phyloP scores from a whole-genome alignment of 495 filamentous ascomycete genomes.

The Aeminium ludgeri region DNA sequence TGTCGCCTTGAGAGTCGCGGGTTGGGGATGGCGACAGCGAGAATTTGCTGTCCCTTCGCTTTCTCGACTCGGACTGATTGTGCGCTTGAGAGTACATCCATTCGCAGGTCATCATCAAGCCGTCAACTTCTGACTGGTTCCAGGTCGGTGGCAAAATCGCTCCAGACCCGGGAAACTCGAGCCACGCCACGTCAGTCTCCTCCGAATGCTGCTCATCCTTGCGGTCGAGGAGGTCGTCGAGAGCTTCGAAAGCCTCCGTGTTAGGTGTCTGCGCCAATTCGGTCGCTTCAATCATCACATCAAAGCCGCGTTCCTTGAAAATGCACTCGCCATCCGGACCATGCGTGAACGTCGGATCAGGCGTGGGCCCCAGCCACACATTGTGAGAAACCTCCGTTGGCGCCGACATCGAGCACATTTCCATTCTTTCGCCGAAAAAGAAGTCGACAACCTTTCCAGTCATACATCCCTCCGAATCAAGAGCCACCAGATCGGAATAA shows the following conservation, averaged over 20 bases:
- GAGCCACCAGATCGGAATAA: conserved; percentile 51
- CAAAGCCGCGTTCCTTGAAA: conserved; percentile 31
- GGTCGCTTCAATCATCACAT: conserved; percentile 71
- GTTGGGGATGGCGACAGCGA: conserved; percentile 9
- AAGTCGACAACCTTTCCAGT: conserved; percentile 81
- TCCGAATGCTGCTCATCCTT: conserved; percentile 1
- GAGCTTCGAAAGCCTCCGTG: conserved; percentile 34
- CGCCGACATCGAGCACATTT: conserved; percentile 87
- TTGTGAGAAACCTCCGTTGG: conserved; percentile 76
- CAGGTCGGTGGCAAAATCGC: conserved; percentile 70
- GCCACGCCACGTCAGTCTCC: conserved; percentile 36
- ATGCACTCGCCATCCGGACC: conserved; percentile 13
- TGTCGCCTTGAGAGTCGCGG: conserved; percentile 43
- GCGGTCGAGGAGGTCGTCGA: conserved; percentile 37
- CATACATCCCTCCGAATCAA: conserved; percentile 53
- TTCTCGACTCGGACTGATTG: conserved; percentile 30
- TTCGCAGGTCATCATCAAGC: conserved; percentile 65
- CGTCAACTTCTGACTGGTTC: conserved; percentile 62
- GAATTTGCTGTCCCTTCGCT: conserved; percentile 13
- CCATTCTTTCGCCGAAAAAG: conserved; percentile 69
- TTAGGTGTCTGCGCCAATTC: conserved; percentile 58
- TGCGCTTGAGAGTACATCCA: conserved; percentile 61
- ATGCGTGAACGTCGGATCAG: conserved; percentile 38
- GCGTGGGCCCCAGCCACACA: conserved; percentile 81
- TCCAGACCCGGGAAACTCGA: conserved; percentile 87